Percentiles rank a stretch among this genome's conserved stretches.
Evolutionary conservation across 805 yeast species (phyloP).

Genomic region (Yarrowia porcina): DNA sequence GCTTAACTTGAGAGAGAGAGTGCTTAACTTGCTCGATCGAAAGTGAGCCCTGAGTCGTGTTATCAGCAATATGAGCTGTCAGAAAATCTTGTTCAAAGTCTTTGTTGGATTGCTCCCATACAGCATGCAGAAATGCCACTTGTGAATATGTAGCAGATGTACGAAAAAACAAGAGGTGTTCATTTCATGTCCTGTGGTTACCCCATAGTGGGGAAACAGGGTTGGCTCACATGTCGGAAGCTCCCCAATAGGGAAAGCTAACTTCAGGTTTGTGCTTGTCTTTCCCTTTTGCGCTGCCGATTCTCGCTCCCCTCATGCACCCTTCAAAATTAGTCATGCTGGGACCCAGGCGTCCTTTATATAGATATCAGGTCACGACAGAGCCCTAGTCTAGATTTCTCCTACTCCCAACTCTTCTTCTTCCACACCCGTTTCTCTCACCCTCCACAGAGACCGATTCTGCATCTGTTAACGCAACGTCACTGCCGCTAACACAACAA

Average conservation of each 20-base stretch:
- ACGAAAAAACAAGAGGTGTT: no score
- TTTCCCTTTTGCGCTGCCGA: constrained; percentile 15
- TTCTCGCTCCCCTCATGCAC: neutral
- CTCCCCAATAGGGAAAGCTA: constrained; percentile 5
- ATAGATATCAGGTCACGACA: neutral
- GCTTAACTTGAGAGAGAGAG: neutral
- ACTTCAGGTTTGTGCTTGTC: neutral
- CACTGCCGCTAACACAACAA: neutral
- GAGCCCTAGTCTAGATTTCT: neutral
- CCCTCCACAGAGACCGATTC: neutral
- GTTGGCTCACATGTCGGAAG: constrained; percentile 7
- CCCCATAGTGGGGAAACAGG: neutral
- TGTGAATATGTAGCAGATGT: no score
- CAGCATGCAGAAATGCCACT: neutral
- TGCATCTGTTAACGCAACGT: neutral
- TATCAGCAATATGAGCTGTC: no score
- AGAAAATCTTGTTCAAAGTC: neutral
- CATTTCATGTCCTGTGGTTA: no score
- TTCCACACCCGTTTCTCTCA: no score
- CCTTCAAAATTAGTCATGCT: neutral
- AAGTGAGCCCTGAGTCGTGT: neutral
- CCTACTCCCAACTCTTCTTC: neutral
- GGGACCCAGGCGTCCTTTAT: constrained; percentile 6
- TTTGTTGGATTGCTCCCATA: neutral
- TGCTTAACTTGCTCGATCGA: constrained; percentile 12